Evolutionary conservation across 257 asterid species (phyloP).

Genomic region (Mentha longifolia): DNA sequence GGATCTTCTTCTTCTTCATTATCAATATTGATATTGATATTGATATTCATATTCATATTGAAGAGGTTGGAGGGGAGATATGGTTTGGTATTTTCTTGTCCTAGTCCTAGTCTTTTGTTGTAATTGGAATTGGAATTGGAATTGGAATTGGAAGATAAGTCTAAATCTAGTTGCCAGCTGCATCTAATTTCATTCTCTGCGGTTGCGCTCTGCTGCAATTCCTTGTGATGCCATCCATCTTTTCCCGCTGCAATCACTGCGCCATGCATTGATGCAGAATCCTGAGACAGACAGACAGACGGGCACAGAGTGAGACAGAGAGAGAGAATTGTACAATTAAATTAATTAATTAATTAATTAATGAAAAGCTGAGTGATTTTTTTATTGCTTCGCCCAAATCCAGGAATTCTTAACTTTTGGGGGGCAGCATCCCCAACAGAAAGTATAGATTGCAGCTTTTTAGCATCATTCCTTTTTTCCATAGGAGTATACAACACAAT

Average conservation of each 20-base stretch:
- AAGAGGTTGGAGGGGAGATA: not conserved
- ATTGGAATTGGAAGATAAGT: conserved; percentile 35
- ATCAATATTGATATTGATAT: too few species aligned
- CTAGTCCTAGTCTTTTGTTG: not conserved
- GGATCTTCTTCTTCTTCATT: conserved; percentile 26
- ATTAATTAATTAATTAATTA: conserved; percentile 33
- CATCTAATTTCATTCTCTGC: conserved; percentile 31
- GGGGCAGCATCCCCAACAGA: conserved; percentile 48
- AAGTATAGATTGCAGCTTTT: conserved; percentile 51
- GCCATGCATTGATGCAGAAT: conserved; percentile 55
- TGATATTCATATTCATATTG: too few species aligned
- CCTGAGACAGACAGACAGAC: conserved; percentile 39
- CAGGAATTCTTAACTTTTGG: conserved; percentile 50
- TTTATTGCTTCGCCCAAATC: conserved; percentile 38
- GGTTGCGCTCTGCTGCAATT: conserved; percentile 3
- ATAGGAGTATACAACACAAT: conserved; percentile 37
- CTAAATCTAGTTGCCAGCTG: conserved; percentile 41
- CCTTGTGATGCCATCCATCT: conserved; percentile 35
- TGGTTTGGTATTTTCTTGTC: conserved; percentile 29
- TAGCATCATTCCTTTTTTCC: conserved; percentile 48
- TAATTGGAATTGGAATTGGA: conserved; percentile 16
- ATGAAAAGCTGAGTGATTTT: conserved; percentile 38
- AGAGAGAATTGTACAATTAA: too few species aligned
- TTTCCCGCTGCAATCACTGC: conserved; percentile 43
- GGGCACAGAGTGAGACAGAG: too few species aligned